Percentiles rank a stretch among this genome's conserved stretches.
Conservation (phyloP, 805 yeast species). For the Candida andamanensis region DNA sequence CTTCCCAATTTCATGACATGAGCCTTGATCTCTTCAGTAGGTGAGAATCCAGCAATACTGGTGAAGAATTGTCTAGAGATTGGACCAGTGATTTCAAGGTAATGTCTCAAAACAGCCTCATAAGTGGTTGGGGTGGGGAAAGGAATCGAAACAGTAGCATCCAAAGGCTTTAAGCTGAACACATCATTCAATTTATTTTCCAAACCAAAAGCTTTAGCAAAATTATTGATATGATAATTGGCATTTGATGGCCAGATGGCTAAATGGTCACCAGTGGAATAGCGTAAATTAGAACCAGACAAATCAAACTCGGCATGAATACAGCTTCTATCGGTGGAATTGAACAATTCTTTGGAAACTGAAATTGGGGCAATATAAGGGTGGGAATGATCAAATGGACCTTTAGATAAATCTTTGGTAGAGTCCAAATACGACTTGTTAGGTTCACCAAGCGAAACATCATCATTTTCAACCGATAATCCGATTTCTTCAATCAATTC, state of each 20-base stretch:
- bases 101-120: conserved; percentile 79
- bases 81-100: conserved; percentile 87
- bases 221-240: conserved; percentile 62
- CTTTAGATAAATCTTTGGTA: conserved; percentile 39
- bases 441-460: conserved; percentile 73
- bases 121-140: conserved; percentile 84
- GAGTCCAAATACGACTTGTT: conserved; percentile 39
- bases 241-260: conserved; percentile 94
- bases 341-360: conserved; percentile 65
- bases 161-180: conserved; percentile 63
- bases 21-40: conserved; percentile 51
- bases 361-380: conserved; percentile 76
- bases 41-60: conserved; percentile 77
- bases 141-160: conserved; percentile 58
- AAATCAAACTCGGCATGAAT: conserved; percentile 88
- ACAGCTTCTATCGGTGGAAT: conserved; percentile 62
- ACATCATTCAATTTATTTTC: conserved; percentile 47
- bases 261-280: conserved; percentile 93
- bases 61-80: conserved; percentile 83
- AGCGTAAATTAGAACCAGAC: conserved; percentile 66
- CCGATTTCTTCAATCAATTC: conserved; percentile 34
- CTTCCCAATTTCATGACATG: conserved; percentile 51
- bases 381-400: conserved; percentile 76
- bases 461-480: conserved; percentile 23
- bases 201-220: conserved; percentile 61